Evolutionary conservation across 1,284 basidiomycete genomes (phyloP), one percentile per base, ranked within the genome.

Genomic region (Puccinia coronata): DNA sequence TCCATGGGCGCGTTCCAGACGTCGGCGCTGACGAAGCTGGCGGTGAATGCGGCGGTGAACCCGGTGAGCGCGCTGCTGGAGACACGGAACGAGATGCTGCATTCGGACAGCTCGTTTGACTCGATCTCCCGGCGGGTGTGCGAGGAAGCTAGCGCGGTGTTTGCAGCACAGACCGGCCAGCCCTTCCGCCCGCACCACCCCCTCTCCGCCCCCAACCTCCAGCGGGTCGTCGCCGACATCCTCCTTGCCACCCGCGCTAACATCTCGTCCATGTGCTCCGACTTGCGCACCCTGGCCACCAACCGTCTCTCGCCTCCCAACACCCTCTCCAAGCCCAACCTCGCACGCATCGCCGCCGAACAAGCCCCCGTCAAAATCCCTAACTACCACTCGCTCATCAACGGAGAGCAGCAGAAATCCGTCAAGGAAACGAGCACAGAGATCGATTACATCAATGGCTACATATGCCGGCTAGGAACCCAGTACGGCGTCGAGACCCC

Each of bases 21-120:
- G 43, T 88, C 89, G 8, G 90, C 95, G 86, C 90, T 93, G 43
- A 90, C 91, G 83, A 97, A 96, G 87, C 88, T 98, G 75, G 93
- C 92, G 47, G 90, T 94, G 83, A 96, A 97, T 86, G 89, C 92
- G 18, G 90, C 92, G 84, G 90, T 98, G 87, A 96, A 98, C 85
- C 92, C 96, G 0, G 88, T 98, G 82, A 94, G 95, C 0, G 93
- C 94, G 0, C 86, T 98, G 23, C 88, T 94, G 82, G 90, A 91
- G 65, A 92, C 94, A 84, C 89, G 90, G 78, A 98, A 97, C 84
- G 95, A 94, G 25, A 90, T 91, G 0, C 86, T 88, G n/a, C 84
- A 85, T 76, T 85, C 84, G 28, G 84, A 84, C 20, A 81, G 82
- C 41, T 72, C 84, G 18, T 85, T 86, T 0, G 71, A 83, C 34